Conservation (phyloP, 208 protist genomes). For the Trichomonas gallinae region DNA sequence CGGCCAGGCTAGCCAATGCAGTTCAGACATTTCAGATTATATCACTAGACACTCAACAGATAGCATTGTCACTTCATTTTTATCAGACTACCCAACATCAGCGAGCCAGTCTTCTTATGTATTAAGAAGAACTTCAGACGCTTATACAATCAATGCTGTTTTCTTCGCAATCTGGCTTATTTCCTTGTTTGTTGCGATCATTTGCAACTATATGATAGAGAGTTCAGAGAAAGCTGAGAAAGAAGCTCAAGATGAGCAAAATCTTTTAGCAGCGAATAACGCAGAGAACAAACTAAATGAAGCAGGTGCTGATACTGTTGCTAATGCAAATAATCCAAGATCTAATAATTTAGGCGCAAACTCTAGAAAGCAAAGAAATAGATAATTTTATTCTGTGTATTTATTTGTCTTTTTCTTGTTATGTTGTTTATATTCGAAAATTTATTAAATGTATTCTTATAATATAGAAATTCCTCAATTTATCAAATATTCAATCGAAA, state of each 20-base stretch:
- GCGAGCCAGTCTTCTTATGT: background rate
- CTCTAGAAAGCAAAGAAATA: no score
- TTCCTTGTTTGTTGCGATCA: background rate
- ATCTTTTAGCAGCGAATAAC: background rate
- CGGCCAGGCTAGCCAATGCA: background rate
- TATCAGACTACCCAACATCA: background rate
- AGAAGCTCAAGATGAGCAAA: background rate
- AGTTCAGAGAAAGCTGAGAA: background rate
- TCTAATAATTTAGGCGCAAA: no score
- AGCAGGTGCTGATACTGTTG: background rate
- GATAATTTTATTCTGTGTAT: no score
- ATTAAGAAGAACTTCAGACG: background rate
- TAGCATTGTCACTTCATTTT: background rate
- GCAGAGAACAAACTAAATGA: background rate
- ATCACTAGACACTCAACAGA: background rate
- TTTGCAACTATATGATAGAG: background rate
- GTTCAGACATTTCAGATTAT: background rate
- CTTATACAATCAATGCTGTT: background rate
- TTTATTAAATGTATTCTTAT: no score
- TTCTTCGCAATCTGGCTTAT: background rate
- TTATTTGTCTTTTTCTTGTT: no score
- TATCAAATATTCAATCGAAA: no score
- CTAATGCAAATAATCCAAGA: no score
- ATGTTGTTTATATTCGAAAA: no score
- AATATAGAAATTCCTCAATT: no score